A percentile compares a stretch with the other conserved stretches of the same genome.
These are phyloP conservation scores for Pestalotiopsis sp. DNA, from an alignment of 2,329 filamentous ascomycete species.

Conservation along the genomic window DNA sequence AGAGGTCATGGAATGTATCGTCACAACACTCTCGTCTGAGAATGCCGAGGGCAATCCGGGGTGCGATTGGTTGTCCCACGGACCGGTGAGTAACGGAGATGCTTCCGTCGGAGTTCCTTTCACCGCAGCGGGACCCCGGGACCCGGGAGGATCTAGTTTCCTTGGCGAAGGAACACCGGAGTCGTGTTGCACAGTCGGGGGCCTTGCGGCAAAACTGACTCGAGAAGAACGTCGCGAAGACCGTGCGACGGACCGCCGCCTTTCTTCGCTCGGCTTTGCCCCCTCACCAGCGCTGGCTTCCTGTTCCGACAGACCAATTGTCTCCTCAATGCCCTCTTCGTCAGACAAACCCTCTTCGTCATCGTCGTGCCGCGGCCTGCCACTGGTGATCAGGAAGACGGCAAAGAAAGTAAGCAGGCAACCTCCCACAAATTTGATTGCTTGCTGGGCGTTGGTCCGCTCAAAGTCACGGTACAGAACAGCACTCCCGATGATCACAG, in stretches of 20 bases:
- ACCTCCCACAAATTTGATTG: constrained; percentile 84
- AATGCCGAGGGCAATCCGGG: constrained; percentile 36
- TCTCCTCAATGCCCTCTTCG: constrained; percentile 63
- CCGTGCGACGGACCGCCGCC: constrained; percentile 9
- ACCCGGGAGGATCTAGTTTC: constrained; percentile 30
- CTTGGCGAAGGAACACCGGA: constrained; percentile 39
- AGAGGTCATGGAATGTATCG: constrained; percentile 30
- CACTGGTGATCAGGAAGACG: constrained; percentile 96
- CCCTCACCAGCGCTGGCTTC: constrained; percentile 33
- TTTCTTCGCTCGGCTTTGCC: constrained; percentile 20
- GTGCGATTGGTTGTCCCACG: constrained; percentile 40
- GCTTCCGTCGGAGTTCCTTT: constrained; percentile 30
- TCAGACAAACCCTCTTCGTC: constrained; percentile 63
- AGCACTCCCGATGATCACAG: constrained; percentile 91
- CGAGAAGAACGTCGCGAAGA: constrained; percentile 52
- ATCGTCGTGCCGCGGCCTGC: constrained; percentile 58
- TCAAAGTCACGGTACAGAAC: constrained; percentile 95
- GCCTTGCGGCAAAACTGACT: constrained; percentile 44
- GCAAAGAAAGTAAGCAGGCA: constrained; percentile 93
- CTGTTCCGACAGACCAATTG: constrained; percentile 58
- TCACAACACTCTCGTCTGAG: constrained; percentile 33
- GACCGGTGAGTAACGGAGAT: constrained; percentile 44
- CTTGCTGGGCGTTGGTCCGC: constrained; percentile 72
- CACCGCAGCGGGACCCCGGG: constrained; percentile 32
- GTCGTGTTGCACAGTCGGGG: constrained; percentile 35